Conservation (phyloP, 345 rosid genomes). For the Sisymbrium irio region DNA sequence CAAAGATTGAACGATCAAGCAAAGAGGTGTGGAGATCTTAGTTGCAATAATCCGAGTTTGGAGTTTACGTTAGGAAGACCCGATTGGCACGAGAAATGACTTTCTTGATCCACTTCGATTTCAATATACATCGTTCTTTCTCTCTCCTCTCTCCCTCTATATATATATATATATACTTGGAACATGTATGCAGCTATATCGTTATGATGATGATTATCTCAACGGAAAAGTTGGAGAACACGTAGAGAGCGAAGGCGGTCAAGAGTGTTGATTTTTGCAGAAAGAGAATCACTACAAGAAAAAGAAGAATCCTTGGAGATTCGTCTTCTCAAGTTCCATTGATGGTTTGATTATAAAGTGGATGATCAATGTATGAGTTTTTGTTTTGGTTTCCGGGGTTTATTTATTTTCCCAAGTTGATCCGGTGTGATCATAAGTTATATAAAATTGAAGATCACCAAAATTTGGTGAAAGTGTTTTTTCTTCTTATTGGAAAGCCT, state of each 20-base stretch:
- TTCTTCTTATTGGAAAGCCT: neutral
- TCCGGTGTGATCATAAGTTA: slow-evolving; percentile 18
- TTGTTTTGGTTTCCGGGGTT: neutral
- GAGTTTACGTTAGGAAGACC: slow-evolving; percentile 80
- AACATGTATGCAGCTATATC: slow-evolving; percentile 19
- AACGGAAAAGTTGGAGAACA: slow-evolving; percentile 5
- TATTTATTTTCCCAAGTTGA: slow-evolving; percentile 4
- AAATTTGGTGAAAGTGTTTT: slow-evolving; percentile 8
- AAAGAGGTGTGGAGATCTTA: slow-evolving; percentile 33
- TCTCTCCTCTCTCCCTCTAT: neutral
- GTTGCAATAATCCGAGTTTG: slow-evolving; percentile 57
- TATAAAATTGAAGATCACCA: slow-evolving; percentile 21
- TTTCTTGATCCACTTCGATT: slow-evolving; percentile 10
- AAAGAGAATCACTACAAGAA: neutral
- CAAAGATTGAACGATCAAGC: slow-evolving; percentile 26
- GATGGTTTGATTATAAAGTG: slow-evolving; percentile 20
- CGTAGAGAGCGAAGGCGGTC: slow-evolving; percentile 6
- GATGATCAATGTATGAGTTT: slow-evolving; percentile 28
- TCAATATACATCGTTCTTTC: neutral
- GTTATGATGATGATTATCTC: slow-evolving; percentile 5
- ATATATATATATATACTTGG: slow-evolving; percentile 2
- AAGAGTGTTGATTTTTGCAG: slow-evolving; percentile 23
- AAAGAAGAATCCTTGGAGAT: slow-evolving; percentile 3
- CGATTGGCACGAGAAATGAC: slow-evolving; percentile 55
- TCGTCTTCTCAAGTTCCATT: slow-evolving; percentile 28